A percentile compares a stretch with the other conserved stretches of the same genome.
Conservation (phyloP, 768 basidiomycete genomes). For the Tubosaeta sp. region DNA sequence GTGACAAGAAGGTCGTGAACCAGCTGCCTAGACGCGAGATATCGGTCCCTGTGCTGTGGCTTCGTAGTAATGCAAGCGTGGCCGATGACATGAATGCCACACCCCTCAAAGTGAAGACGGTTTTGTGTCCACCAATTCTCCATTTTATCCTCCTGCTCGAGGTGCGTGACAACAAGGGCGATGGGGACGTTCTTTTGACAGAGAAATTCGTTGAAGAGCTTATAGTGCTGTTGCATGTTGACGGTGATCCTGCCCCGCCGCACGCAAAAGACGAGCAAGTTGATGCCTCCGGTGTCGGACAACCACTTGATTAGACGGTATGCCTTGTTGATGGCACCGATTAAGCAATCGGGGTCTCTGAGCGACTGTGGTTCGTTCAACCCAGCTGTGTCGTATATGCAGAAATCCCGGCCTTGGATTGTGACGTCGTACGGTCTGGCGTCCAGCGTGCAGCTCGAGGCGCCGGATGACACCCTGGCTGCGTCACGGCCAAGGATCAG, state of each 20-base stretch:
- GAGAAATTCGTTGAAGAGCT: slow-evolving; percentile 31
- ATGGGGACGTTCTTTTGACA: slow-evolving; percentile 31
- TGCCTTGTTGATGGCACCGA: slow-evolving; percentile 30
- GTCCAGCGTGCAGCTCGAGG: slow-evolving; percentile 33
- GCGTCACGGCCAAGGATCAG: slow-evolving; percentile 29
- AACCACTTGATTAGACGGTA: slow-evolving; percentile 33
- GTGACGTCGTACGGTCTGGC: slow-evolving; percentile 25
- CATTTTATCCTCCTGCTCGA: slow-evolving; percentile 34
- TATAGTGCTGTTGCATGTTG: slow-evolving; percentile 28
- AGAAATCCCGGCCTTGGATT: slow-evolving; percentile 15
- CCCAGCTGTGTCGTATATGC: slow-evolving; percentile 34
- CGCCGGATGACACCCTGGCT: slow-evolving; percentile 29
- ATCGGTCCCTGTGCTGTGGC: slow-evolving; percentile 24
- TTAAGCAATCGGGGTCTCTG: slow-evolving; percentile 22
- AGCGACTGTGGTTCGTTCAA: slow-evolving; percentile 28
- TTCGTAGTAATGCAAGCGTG: slow-evolving; percentile 35
- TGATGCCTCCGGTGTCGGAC: slow-evolving; percentile 32
- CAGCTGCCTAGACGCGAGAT: slow-evolving; percentile 17
- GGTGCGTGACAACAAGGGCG: slow-evolving; percentile 32
- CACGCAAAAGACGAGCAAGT: slow-evolving; percentile 39
- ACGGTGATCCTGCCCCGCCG: slow-evolving; percentile 30
- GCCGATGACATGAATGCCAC: slow-evolving; percentile 20
- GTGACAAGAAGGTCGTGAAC: slow-evolving; percentile 21
- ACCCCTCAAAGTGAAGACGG: slow-evolving; percentile 14
- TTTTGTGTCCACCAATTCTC: slow-evolving; percentile 34